Conservation (phyloP, 2,329 filamentous ascomycete genomes). For the Scleromitrula shiraiana region DNA sequence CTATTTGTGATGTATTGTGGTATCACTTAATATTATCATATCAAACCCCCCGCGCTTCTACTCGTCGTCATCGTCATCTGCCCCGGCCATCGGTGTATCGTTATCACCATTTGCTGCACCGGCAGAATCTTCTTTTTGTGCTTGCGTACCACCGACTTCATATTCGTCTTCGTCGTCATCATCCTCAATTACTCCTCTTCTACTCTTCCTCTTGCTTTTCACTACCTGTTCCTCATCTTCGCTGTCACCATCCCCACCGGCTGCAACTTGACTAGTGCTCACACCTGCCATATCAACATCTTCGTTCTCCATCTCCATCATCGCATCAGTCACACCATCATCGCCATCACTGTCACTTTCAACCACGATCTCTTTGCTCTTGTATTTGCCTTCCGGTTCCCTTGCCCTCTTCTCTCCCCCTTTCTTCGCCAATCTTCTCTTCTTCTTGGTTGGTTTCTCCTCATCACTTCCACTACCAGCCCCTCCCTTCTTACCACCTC, state of each 20-base stretch:
- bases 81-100: conserved; percentile 27
- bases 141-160: conserved; percentile 2
- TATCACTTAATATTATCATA: no score
- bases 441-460: conserved; percentile 31
- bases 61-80: conserved; percentile 15
- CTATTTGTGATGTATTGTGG: no score
- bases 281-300: conserved; percentile 19
- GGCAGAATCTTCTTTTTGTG: conserved; percentile 18
- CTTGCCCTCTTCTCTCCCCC: conserved; percentile 14
- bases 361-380: conserved; percentile 30
- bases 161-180: conserved; percentile 28
- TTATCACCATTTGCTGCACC: conserved; percentile 22
- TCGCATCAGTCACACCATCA: conserved; percentile 25
- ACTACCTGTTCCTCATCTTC: conserved; percentile 24
- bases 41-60: no score
- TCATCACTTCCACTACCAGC: conserved; percentile 28
- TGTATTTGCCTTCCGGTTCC: conserved; percentile 26
- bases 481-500: conserved; percentile 17
- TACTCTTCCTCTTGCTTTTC: conserved; percentile 19
- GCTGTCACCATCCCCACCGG: conserved; percentile 2
- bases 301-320: conserved; percentile 21
- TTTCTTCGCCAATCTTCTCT: conserved; percentile 29
- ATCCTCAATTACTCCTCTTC: conserved; percentile 28
- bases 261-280: background rate
- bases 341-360: conserved; percentile 29